Percentiles rank a stretch among this genome's conserved stretches.
Conservation (phyloP, 2,329 filamentous ascomycete species). For the Hypoxylon sp. region DNA sequence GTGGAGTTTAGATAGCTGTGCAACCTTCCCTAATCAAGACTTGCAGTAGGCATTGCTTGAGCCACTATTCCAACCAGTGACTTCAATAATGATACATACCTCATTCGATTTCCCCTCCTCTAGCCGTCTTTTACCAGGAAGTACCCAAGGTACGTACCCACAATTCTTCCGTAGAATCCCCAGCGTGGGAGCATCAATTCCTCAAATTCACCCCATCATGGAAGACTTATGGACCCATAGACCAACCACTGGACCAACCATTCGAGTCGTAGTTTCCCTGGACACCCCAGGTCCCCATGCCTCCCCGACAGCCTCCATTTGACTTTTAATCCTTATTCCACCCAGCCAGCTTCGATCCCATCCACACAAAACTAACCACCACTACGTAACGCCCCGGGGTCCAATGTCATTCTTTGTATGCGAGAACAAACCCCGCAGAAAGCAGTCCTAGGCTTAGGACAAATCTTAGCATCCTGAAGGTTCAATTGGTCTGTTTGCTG, state of each 20-base stretch:
- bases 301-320: constrained; percentile 33
- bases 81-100: constrained; percentile 36
- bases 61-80: constrained; percentile 27
- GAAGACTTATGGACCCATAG: constrained; percentile 12
- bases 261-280: background rate
- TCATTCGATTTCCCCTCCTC: constrained; percentile 43
- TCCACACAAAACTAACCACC: constrained; percentile 21
- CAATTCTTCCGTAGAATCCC: constrained; percentile 25
- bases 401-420: constrained; percentile 45
- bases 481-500: constrained; percentile 45
- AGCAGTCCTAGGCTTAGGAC: constrained; percentile 34
- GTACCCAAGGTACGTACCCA: constrained; percentile 26
- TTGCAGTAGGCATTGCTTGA: constrained; percentile 3
- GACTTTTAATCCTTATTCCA: constrained; percentile 21
- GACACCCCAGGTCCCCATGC: constrained; percentile 3
- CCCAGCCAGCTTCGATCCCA: constrained; percentile 26
- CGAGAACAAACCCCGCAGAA: constrained; percentile 45
- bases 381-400: constrained; percentile 39
- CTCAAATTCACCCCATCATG: constrained; percentile 11
- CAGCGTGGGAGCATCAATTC: background rate
- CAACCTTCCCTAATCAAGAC: constrained; percentile 33
- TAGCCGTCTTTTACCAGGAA: constrained; percentile 30
- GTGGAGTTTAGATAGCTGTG: constrained; percentile 22
- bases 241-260: background rate
- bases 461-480: constrained; percentile 39